Percentiles rank a stretch among this genome's conserved stretches.
Evolutionary conservation across 108 stramenopile genomes (phyloP).

Genomic region (Fistulifera solaris): DNA sequence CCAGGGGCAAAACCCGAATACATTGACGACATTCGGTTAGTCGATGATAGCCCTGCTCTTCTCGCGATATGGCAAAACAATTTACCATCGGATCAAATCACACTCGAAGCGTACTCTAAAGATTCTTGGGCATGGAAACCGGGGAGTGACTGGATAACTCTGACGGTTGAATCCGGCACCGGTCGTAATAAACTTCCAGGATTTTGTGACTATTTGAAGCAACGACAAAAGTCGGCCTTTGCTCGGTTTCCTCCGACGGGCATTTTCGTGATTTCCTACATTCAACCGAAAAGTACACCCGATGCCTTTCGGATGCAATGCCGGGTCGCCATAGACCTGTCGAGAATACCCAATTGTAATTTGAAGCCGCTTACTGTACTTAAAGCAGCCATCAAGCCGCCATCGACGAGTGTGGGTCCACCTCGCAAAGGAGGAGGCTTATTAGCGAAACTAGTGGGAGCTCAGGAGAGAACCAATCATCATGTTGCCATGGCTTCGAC

Average conservation of each 20-base stretch:
- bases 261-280: constrained; percentile 53
- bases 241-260: constrained; percentile 40
- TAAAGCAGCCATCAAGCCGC: constrained; percentile 12
- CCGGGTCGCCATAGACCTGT: constrained; percentile 21
- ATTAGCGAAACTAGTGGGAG: constrained; percentile 66
- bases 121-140: constrained; percentile 62
- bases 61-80: constrained; percentile 8
- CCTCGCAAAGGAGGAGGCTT: constrained; percentile 36
- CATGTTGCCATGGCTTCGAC: constrained; percentile 39
- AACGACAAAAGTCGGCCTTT: constrained; percentile 64
- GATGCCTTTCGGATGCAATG: constrained; percentile 15
- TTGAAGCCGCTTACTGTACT: constrained; percentile 14
- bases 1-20: constrained; percentile 67
- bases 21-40: constrained; percentile 42
- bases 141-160: not conserved
- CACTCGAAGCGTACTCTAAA: constrained; percentile 64
- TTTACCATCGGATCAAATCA: constrained; percentile 16
- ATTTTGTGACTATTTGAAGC: constrained; percentile 56
- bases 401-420: constrained; percentile 9
- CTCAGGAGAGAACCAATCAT: constrained; percentile 58
- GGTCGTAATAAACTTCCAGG: constrained; percentile 69
- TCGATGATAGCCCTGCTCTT: constrained; percentile 9
- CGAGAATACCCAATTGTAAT: constrained; percentile 23
- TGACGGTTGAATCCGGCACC: constrained; percentile 39
- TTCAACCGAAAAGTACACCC: constrained; percentile 26